Conservation (phyloP, 1,139 yeast genomes). For the Zygosaccharomyces sapae region DNA sequence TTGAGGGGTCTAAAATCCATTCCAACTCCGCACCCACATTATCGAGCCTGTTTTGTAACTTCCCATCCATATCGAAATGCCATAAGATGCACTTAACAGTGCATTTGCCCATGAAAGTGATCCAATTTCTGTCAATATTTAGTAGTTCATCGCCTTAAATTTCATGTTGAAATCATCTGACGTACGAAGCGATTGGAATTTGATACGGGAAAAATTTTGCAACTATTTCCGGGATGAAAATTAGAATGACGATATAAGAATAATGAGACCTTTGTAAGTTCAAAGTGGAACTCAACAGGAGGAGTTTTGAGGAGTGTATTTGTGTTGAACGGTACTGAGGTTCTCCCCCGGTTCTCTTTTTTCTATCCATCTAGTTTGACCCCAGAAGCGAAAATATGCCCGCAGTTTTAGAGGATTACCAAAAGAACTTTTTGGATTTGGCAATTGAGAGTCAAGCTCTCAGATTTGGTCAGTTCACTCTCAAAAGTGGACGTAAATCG, state of each 20-base stretch:
- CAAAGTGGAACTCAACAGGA: not conserved
- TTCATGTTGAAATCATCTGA: not conserved
- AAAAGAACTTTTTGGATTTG: conserved; percentile 66
- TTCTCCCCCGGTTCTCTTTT: conserved; percentile 6
- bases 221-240: conserved; percentile 1
- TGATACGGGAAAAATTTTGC: conserved; percentile 4
- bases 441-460: conserved; percentile 80
- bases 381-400: conserved; percentile 12
- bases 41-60: not conserved
- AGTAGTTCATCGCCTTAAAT: not conserved
- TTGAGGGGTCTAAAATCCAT: not conserved
- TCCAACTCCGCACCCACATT: not conserved
- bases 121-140: not conserved
- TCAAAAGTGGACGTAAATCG: conserved; percentile 89
- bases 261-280: not conserved
- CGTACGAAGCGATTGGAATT: conserved; percentile 1
- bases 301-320: conserved; percentile 1
- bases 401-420: conserved; percentile 45
- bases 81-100: not conserved
- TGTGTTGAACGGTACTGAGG: conserved; percentile 6
- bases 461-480: conserved; percentile 80
- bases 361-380: not conserved
- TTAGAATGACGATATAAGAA: not conserved
- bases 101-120: not conserved
- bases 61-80: not conserved